Percentiles rank a stretch among this genome's conserved stretches.
Conservation (phyloP, 1,284 basidiomycete species). For the Fistulinella staudtii region DNA sequence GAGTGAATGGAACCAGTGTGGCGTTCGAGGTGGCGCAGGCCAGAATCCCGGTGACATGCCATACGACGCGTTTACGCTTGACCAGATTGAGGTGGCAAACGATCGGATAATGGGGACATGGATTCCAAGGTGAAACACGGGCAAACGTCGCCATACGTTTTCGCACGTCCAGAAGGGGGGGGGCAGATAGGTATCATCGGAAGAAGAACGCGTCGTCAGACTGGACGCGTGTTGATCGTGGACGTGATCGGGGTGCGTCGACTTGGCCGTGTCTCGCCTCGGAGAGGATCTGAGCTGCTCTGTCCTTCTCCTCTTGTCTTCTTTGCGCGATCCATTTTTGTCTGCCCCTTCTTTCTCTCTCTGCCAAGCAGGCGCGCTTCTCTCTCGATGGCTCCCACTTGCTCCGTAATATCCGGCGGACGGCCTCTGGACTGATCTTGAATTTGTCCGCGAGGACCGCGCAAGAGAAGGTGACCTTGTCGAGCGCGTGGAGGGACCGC, state of each 20-base stretch:
- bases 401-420: constrained; percentile 79
- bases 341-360: constrained; percentile 53
- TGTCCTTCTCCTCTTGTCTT: constrained; percentile 42
- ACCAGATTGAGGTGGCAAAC: neutral
- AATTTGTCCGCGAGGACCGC: constrained; percentile 75
- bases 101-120: constrained; percentile 1
- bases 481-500: constrained; percentile 64
- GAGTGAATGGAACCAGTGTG: neutral
- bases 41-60: neutral
- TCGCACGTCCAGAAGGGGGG: constrained; percentile 14
- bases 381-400: constrained; percentile 69
- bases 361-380: constrained; percentile 49
- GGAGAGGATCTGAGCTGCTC: constrained; percentile 28
- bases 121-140: neutral
- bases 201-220: constrained; percentile 41
- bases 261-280: constrained; percentile 17
- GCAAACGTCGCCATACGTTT: constrained; percentile 1
- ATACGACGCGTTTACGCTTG: constrained; percentile 1
- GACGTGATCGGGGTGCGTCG: constrained; percentile 18
- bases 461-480: constrained; percentile 69
- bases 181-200: constrained; percentile 26
- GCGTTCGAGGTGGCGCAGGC: neutral
- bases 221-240: constrained; percentile 23
- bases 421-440: constrained; percentile 82
- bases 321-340: constrained; percentile 40